Percentiles rank a stretch among this genome's conserved stretches.
These are phyloP conservation scores for Chytriomyces hyalinus DNA, from an alignment of 192 early-diverging fungal genomes.

Conservation along the genomic window DNA sequence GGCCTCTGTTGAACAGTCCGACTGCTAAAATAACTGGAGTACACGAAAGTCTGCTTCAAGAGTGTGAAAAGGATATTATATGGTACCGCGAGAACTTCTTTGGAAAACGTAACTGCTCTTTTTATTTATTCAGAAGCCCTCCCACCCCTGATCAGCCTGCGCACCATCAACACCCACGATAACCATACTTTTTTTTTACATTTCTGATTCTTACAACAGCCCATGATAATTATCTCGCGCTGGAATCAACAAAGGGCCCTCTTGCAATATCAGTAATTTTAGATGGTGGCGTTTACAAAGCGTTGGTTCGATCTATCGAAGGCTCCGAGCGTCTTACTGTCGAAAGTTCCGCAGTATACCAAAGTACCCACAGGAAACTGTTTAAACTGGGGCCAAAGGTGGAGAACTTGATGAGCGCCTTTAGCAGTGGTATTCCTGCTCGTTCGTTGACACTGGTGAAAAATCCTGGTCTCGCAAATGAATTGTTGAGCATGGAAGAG, in stretches of 20 bases:
- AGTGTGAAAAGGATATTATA: conserved; percentile 72
- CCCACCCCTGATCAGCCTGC: no score
- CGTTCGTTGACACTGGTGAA: conserved; percentile 64
- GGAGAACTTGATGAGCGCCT: conserved; percentile 53
- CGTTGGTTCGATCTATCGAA: conserved; percentile 53
- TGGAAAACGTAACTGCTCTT: conserved; percentile 53
- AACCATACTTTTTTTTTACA: no score
- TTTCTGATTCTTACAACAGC: conserved; percentile 24
- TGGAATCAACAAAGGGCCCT: conserved; percentile 54
- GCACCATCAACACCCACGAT: no score
- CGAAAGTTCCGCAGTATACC: conserved; percentile 39
- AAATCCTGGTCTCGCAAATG: conserved; percentile 65
- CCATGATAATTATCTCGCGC: conserved; percentile 56
- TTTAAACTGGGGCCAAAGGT: conserved; percentile 57
- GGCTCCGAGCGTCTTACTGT: conserved; percentile 65
- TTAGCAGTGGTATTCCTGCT: conserved; percentile 59
- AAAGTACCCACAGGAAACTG: conserved; percentile 51
- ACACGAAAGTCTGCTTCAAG: conserved; percentile 65
- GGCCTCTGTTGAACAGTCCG: conserved; percentile 46
- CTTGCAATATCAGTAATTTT: conserved; percentile 58
- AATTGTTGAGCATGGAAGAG: conserved; percentile 76
- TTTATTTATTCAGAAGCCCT: neutral
- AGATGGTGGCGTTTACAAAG: conserved; percentile 58
- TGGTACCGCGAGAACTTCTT: conserved; percentile 71
- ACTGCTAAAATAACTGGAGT: conserved; percentile 56